These are phyloP conservation scores for Lodderomyces beijingensis DNA, from an alignment of 1,139 yeast species.

Conservation along the genomic window DNA sequence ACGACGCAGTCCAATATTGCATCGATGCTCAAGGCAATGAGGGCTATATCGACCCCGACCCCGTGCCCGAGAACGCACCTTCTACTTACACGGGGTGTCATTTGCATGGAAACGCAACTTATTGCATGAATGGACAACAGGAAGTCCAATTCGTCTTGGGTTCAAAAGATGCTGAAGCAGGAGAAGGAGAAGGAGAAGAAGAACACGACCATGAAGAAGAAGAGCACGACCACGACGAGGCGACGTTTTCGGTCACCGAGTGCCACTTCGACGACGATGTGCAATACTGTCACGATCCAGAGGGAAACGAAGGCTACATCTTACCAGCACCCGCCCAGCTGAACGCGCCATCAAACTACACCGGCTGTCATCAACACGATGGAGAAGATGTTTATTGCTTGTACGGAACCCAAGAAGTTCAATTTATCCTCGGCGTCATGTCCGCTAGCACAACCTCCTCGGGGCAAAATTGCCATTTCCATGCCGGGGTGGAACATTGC, in stretches of 20 bases:
- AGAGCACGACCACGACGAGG: constrained; percentile 2
- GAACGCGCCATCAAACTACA: constrained; percentile 21
- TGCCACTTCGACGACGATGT: constrained; percentile 28
- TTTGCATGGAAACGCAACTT: constrained; percentile 21
- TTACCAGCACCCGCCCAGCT: constrained; percentile 26
- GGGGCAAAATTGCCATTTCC: constrained; percentile 30
- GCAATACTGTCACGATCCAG: constrained; percentile 22
- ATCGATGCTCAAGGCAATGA: constrained; percentile 23
- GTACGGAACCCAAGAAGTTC: constrained; percentile 19
- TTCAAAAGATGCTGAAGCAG: background rate
- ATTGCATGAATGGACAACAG: constrained; percentile 18
- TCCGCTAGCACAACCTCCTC: constrained; percentile 2
- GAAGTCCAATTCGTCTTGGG: constrained; percentile 22
- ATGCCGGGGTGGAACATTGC: constrained; percentile 40
- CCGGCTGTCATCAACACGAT: constrained; percentile 29
- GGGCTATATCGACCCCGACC: constrained; percentile 27
- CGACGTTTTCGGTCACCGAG: constrained; percentile 14
- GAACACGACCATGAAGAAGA: constrained; percentile 3
- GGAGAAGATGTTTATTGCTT: constrained; percentile 22
- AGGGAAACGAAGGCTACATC: constrained; percentile 27
- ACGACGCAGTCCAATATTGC: constrained; percentile 22
- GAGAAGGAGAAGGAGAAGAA: constrained; percentile 1
- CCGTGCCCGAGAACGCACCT: constrained; percentile 18
- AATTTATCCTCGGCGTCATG: constrained; percentile 15
- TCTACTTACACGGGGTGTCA: constrained; percentile 26